Conservation (phyloP, 495 filamentous ascomycete genomes). For the Talaromyces borbonicus region DNA sequence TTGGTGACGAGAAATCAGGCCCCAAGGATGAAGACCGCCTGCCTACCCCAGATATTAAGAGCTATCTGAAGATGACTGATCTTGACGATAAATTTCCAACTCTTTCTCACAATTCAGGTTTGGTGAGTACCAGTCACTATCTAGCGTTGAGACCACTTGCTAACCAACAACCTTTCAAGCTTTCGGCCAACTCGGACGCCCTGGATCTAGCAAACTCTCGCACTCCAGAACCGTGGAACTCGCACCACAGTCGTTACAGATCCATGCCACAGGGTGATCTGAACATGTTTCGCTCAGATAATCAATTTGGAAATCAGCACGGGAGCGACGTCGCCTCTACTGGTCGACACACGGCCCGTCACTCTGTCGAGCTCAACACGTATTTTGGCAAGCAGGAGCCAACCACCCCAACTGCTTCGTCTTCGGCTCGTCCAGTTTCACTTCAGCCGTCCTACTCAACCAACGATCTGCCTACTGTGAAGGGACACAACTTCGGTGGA, state of each 20-base stretch:
- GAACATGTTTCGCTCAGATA: constrained; percentile 26
- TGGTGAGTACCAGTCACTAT: constrained; percentile 60
- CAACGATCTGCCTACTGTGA: constrained; percentile 81
- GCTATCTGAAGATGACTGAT: constrained; percentile 61
- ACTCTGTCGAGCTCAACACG: constrained; percentile 47
- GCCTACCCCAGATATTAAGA: constrained; percentile 54
- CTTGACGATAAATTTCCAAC: constrained; percentile 79
- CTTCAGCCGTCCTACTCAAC: constrained; percentile 84
- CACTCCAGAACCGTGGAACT: constrained; percentile 57
- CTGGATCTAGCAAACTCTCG: constrained; percentile 69
- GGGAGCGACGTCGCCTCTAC: constrained; percentile 10
- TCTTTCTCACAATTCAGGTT: constrained; percentile 54
- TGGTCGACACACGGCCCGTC: constrained; percentile 29
- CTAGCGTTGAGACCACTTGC: neutral
- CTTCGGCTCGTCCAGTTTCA: constrained; percentile 24
- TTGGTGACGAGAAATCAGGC: constrained; percentile 53
- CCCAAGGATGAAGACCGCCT: constrained; percentile 39
- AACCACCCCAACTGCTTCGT: constrained; percentile 12
- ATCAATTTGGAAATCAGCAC: constrained; percentile 18
- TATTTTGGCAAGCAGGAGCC: constrained; percentile 22
- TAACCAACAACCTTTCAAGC: constrained; percentile 32
- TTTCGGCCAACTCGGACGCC: constrained; percentile 73
- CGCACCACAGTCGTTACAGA: constrained; percentile 58
- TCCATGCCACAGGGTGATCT: constrained; percentile 57
- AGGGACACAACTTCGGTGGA: constrained; percentile 41